phyloP scores from a whole-genome alignment of 2,329 filamentous ascomycete species.

The Colletotrichum melonis region DNA sequence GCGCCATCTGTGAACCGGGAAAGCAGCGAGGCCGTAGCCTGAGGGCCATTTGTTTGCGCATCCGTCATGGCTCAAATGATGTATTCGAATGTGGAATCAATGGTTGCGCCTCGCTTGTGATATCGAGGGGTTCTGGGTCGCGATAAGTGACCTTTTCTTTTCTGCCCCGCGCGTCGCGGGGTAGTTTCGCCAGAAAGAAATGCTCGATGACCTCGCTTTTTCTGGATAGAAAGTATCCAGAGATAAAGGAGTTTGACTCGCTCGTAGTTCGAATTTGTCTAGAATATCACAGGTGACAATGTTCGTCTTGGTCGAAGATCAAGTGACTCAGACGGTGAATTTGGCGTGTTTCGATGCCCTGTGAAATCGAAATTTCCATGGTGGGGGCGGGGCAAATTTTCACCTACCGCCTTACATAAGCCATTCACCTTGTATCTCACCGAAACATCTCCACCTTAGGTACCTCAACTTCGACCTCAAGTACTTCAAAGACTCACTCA shows the following conservation, averaged over 20 bases:
- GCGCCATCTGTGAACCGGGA: conserved; percentile 9
- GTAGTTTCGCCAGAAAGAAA: not conserved
- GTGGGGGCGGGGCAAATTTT: conserved; percentile 39
- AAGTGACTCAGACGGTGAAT: conserved; percentile 20
- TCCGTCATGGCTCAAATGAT: conserved; percentile 3
- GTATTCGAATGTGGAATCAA: not conserved
- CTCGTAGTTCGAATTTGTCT: not conserved
- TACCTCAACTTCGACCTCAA: not conserved
- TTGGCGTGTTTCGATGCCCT: conserved; percentile 20
- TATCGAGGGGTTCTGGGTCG: not conserved
- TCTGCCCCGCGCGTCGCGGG: conserved; percentile 33
- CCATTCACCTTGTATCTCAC: conserved; percentile 15
- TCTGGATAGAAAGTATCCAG: no score
- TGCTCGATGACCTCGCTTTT: not conserved
- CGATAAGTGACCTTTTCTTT: not conserved
- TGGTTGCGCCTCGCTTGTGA: not conserved
- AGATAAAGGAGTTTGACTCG: no score
- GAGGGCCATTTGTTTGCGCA: not conserved
- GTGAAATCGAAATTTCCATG: conserved; percentile 37
- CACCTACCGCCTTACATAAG: conserved; percentile 35
- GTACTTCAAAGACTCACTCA: not conserved
- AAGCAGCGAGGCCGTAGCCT: not conserved
- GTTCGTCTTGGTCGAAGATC: not conserved
- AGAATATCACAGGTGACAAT: not conserved
- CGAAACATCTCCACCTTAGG: not conserved